Conservation (phyloP, 129 eudicot species). For the Lactuca sativa region DNA sequence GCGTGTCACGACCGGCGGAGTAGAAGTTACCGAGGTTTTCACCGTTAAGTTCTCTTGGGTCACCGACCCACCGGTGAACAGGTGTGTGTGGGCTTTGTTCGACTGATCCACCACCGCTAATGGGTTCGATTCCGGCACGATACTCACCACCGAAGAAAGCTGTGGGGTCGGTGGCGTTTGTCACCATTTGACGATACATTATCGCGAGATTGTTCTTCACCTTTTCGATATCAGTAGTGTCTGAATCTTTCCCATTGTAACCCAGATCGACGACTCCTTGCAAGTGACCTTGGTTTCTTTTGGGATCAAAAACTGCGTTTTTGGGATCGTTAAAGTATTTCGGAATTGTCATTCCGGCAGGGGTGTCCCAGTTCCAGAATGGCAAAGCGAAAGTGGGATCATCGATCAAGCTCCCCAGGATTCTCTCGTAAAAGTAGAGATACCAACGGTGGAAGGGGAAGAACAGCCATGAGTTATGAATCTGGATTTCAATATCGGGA, state of each 20-base stretch:
- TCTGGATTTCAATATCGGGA: slow-evolving; percentile 43
- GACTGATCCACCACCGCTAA: slow-evolving; percentile 36
- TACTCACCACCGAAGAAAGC: slow-evolving; percentile 42
- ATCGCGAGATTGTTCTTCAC: slow-evolving; percentile 32
- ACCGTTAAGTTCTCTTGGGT: slow-evolving; percentile 32
- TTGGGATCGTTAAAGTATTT: slow-evolving; percentile 23
- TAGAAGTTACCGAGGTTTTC: slow-evolving; percentile 50
- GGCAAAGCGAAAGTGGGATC: slow-evolving; percentile 53
- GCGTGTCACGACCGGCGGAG: slow-evolving; percentile 48
- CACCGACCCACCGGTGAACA: slow-evolving; percentile 47
- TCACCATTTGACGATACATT: slow-evolving; percentile 50
- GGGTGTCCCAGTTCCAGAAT: slow-evolving; percentile 57
- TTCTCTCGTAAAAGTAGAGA: slow-evolving; percentile 49
- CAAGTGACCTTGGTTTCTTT: slow-evolving; percentile 44
- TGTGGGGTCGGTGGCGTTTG: slow-evolving; percentile 23
- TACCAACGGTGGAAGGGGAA: slow-evolving; percentile 58
- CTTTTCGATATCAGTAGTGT: background rate
- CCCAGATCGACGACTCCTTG: slow-evolving; percentile 31
- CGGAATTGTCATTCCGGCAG: slow-evolving; percentile 49
- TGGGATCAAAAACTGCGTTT: slow-evolving; percentile 37
- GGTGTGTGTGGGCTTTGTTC: slow-evolving; percentile 42
- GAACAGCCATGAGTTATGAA: slow-evolving; percentile 57
- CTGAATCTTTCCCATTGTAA: slow-evolving; percentile 8
- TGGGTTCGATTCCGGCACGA: slow-evolving; percentile 29
- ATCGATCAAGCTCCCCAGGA: slow-evolving; percentile 46